Conservation (phyloP, 78 protist species). For the Cavenderia fasciculata region DNA sequence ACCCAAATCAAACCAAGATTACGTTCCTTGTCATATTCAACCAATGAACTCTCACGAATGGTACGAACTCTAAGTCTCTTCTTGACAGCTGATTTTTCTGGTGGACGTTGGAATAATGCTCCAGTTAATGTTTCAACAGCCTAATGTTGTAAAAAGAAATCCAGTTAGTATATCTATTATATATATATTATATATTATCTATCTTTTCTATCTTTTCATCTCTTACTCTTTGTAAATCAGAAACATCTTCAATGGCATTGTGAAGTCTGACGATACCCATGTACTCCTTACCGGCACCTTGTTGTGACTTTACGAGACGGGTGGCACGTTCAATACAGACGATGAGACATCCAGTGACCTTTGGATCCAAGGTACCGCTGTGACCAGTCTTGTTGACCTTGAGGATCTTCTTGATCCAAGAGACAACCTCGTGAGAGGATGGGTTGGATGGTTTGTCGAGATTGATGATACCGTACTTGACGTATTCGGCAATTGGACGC, state of each 20-base stretch:
- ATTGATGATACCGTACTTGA: conserved; percentile 98
- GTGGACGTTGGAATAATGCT: conserved; percentile 99
- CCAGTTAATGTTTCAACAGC: conserved; percentile 96
- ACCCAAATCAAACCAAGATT: conserved; percentile 97
- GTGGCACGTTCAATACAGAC: conserved; percentile 99
- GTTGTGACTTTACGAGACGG: conserved; percentile 99
- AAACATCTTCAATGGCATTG: conserved; percentile 82
- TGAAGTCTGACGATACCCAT: conserved; percentile 97
- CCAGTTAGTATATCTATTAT: neutral
- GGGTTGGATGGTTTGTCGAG: conserved; percentile 99
- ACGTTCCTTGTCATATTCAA: conserved; percentile 96
- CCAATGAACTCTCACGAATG: conserved; percentile 93
- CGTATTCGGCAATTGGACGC: conserved; percentile 95
- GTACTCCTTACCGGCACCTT: conserved; percentile 98
- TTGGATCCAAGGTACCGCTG: conserved; percentile 99
- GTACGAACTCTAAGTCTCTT: conserved; percentile 97
- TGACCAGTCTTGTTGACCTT: conserved; percentile 99
- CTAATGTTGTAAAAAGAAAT: no score
- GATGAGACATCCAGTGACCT: conserved; percentile 99
- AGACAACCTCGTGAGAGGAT: conserved; percentile 99
- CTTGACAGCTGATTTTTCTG: conserved; percentile 97
- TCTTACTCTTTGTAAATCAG: conserved; percentile 42
- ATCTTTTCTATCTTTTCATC: conserved; percentile 41
- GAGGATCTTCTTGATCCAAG: conserved; percentile 97
- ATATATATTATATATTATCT: conserved; percentile 3